Percentiles rank a stretch among this genome's conserved stretches.
Conservation (phyloP, 2,329 filamentous ascomycete genomes). For the Alternaria sp. region DNA sequence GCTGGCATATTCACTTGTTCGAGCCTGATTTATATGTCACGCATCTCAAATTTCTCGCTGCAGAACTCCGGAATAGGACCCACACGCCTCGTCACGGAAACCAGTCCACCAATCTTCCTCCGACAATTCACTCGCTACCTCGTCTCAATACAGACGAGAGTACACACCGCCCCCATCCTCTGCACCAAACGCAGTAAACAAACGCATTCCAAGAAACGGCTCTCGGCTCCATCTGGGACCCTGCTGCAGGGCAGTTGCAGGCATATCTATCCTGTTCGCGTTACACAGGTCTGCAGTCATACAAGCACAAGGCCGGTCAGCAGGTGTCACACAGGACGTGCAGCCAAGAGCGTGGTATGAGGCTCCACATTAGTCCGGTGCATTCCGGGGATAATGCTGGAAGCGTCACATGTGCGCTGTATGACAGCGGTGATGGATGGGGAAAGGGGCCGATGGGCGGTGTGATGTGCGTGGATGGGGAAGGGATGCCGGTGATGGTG, state of each 20-base stretch:
- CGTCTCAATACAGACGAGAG: constrained; percentile 1
- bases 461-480: constrained; percentile 3
- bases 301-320: constrained; percentile 10
- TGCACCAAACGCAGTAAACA: constrained; percentile 12
- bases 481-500: background rate
- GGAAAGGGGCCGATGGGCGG: constrained; percentile 5
- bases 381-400: background rate
- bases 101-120: background rate
- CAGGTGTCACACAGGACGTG: constrained; percentile 4
- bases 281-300: constrained; percentile 1
- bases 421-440: background rate
- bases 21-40: background rate
- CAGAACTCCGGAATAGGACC: background rate
- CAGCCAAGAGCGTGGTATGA: constrained; percentile 1
- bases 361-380: constrained; percentile 1
- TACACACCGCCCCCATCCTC: constrained; percentile 9
- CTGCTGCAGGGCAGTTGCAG: constrained; percentile 4
- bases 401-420: background rate
- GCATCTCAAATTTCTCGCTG: background rate
- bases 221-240: constrained; percentile 12
- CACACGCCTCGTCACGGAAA: background rate
- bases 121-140: background rate
- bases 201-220: constrained; percentile 10
- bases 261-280: background rate
- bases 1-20: constrained; percentile 2